Conservation (phyloP, 2,329 filamentous ascomycete species). For the Botrytis fabae region DNA sequence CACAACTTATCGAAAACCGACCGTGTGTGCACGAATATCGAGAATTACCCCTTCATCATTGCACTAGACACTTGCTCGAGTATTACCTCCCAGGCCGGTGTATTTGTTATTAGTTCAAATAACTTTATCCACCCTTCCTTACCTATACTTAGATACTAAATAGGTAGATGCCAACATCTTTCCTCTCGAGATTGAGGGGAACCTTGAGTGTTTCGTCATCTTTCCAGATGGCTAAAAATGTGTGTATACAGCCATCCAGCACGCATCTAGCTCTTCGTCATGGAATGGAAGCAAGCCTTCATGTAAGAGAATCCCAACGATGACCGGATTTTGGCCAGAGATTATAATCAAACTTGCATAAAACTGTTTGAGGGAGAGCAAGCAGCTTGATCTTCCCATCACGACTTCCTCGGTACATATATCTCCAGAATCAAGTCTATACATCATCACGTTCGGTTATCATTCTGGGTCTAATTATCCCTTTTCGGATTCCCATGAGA, state of each 20-base stretch:
- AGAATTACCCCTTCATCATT: not conserved
- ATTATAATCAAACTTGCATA: not conserved
- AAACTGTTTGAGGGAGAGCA: too few species aligned
- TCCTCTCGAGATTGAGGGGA: not conserved
- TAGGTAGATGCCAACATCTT: not conserved
- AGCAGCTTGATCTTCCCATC: not conserved
- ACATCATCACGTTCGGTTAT: not conserved
- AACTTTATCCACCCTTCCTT: not conserved
- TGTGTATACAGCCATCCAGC: not conserved
- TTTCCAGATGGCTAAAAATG: not conserved
- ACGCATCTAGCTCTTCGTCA: not conserved
- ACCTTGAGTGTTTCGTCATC: not conserved
- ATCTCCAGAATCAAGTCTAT: not conserved
- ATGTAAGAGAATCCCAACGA: not conserved
- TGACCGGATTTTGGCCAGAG: not conserved
- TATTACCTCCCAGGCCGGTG: not conserved
- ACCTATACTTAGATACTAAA: not conserved
- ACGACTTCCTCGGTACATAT: not conserved
- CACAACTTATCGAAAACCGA: not conserved
- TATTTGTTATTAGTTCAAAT: not conserved
- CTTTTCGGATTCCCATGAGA: not conserved
- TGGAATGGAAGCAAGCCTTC: not conserved
- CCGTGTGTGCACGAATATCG: not conserved
- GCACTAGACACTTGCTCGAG: not conserved
- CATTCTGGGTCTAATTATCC: constrained; percentile 1